Conservation (phyloP, 306 rosid species). For the Quillaja saponaria region DNA sequence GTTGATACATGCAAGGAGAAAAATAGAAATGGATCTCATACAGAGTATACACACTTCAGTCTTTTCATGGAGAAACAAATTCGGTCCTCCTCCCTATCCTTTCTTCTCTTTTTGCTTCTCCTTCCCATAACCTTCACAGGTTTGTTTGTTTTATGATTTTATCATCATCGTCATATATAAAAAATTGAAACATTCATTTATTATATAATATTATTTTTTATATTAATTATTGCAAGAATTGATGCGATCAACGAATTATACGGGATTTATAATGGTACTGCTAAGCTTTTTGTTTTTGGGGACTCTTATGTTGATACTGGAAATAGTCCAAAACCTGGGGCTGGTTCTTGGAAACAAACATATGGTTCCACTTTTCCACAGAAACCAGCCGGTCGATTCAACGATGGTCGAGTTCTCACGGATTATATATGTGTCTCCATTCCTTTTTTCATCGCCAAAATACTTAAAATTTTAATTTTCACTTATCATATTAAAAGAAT, state of each 20-base stretch:
- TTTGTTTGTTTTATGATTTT: not conserved
- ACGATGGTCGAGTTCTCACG: slow-evolving; percentile 38
- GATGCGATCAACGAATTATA: not conserved
- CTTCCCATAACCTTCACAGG: not conserved
- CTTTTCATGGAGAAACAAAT: no score
- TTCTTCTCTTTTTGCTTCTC: not conserved
- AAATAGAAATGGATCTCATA: no score
- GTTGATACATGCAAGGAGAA: no score
- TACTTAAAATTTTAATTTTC: no score
- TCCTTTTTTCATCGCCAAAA: no score
- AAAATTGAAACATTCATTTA: no score
- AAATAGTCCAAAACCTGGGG: not conserved
- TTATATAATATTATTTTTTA: no score
- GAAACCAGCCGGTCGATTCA: slow-evolving; percentile 41
- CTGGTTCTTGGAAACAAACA: slow-evolving; percentile 26
- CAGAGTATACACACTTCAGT: no score
- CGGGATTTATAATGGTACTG: not conserved
- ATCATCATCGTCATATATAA: not conserved
- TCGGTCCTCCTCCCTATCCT: no score
- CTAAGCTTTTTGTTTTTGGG: slow-evolving; percentile 39
- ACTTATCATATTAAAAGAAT: no score
- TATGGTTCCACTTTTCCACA: slow-evolving; percentile 36
- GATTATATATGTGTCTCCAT: slow-evolving; percentile 26
- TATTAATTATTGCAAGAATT: not conserved
- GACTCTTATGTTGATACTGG: slow-evolving; percentile 41